These are phyloP conservation scores for Amanita rubescens DNA, from an alignment of 768 basidiomycete species.

Conservation along the genomic window DNA sequence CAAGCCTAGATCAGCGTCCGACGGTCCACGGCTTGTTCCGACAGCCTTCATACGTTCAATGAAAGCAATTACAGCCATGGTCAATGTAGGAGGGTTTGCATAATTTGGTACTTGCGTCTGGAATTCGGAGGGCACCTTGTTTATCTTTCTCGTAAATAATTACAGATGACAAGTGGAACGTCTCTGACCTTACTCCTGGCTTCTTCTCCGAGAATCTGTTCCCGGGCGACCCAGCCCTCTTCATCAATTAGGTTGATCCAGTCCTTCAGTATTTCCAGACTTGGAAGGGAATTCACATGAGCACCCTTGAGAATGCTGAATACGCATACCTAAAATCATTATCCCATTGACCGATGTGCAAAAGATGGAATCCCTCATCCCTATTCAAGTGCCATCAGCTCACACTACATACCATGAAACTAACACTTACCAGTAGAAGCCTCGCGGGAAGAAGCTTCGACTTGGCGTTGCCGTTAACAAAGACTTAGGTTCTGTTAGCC, in stretches of 20 bases:
- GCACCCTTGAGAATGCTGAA: background rate
- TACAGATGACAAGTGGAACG: background rate
- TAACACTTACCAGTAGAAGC: constrained; percentile 82
- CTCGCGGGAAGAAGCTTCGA: constrained; percentile 93
- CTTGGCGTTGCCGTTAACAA: constrained; percentile 92
- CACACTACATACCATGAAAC: background rate
- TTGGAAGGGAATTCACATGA: constrained; percentile 18
- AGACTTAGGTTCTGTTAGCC: constrained; percentile 63
- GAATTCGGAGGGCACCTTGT: constrained; percentile 81
- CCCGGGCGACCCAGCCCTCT: constrained; percentile 92
- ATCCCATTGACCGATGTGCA: constrained; percentile 91
- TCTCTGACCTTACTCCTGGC: constrained; percentile 77
- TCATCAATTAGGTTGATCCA: constrained; percentile 92
- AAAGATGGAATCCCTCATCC: constrained; percentile 96
- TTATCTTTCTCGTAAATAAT: background rate
- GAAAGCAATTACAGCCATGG: constrained; percentile 90
- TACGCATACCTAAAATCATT: constrained; percentile 54
- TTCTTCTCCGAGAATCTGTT: constrained; percentile 96
- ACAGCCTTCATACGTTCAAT: constrained; percentile 60
- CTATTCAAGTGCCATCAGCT: constrained; percentile 29
- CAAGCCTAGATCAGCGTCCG: constrained; percentile 60
- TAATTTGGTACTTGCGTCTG: constrained; percentile 90
- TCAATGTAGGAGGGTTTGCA: constrained; percentile 91
- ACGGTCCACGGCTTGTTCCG: constrained; percentile 33
- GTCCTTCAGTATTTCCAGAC: constrained; percentile 81